Evolutionary conservation across 768 basidiomycete genomes (phyloP), one percentile per base, ranked within the genome.

Genomic region (Trametes villosa): DNA sequence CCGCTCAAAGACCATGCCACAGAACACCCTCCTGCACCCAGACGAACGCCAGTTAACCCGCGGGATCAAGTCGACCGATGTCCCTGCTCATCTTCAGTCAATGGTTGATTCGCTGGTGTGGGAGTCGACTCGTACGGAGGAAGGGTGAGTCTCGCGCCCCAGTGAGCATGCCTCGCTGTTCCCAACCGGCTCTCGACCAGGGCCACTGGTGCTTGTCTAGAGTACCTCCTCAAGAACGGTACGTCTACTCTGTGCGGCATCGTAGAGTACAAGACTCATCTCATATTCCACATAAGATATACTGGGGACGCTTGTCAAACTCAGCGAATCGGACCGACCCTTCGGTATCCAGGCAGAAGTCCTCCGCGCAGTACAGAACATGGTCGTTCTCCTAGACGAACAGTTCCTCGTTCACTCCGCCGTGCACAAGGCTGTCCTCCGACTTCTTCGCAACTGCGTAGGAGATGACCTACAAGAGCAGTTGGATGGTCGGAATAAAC

Each of bases 381-480:
- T 97, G 83, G 89, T 98, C 13, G 86, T 95, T 9, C 83, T 94
- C 15, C 81, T 98, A 56, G 94, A 97, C 62, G 94, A 97, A 70
- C 91, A 91, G 65, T 97, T 98, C 68, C 85, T 98, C 20, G 89
- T 96, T 4, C 94, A 96, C 68, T 91, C 92, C 9, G 92, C 87
- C 1, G 89, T 96, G 0, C 95, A 98, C 73, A 88, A 85, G 67
- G 94, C 94, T 2, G 88, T 97, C 9, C 82, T 96, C 26, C 80
- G 93, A 40, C 78, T 98, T 9, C 81, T 98, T 13, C 82, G 94
- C 29, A 89, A 86, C 59, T 97, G 94, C 71, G 91, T 90, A 4
- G 95, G 94, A n/a, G 94, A 96, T 60, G 92, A 96, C 72, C 72
- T 95, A 9, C 89, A 94, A 68, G 94, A 96, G 69, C 88, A 91